Evolutionary conservation across 2,329 filamentous ascomycete genomes (phyloP).

Genomic region (Colletotrichum kahawae): DNA sequence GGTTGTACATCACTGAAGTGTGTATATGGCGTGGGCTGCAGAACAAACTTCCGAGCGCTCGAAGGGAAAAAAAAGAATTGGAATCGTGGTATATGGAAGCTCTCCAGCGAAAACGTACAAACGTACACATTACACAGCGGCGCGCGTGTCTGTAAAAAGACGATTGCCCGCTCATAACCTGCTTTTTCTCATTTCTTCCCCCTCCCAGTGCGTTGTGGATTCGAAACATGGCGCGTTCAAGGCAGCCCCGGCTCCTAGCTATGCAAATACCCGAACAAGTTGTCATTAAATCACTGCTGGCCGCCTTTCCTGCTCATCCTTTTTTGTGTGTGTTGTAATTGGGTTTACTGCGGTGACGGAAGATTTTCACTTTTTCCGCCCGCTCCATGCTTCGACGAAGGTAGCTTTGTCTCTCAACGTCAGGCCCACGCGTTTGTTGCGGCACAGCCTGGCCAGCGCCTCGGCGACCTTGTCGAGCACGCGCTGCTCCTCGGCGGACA

Average conservation of each 20-base stretch:
- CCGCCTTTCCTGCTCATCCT: not conserved
- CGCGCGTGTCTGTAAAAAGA: not conserved
- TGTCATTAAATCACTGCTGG: not conserved
- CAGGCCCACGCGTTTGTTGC: conserved; percentile 87
- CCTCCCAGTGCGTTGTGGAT: not conserved
- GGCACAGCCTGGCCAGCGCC: conserved; percentile 81
- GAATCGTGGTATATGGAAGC: not conserved
- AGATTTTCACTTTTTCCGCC: conserved; percentile 34
- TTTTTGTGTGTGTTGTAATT: not conserved
- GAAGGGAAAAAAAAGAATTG: not conserved
- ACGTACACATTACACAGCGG: not conserved
- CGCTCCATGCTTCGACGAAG: conserved; percentile 74
- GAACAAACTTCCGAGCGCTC: not conserved
- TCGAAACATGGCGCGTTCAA: not conserved
- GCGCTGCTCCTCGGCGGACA: conserved; percentile 65
- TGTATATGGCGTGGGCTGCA: not conserved
- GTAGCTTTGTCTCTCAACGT: conserved; percentile 82
- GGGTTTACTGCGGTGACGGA: not conserved
- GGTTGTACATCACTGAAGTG: not conserved
- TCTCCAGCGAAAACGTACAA: not conserved
- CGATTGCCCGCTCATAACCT: not conserved
- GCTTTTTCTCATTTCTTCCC: not conserved
- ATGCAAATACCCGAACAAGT: conserved; percentile 22
- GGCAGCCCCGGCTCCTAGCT: conserved; percentile 23
- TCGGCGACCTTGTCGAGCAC: conserved; percentile 83